These are phyloP conservation scores for Curvularia eragrostidis DNA, from an alignment of 2,329 filamentous ascomycete genomes.

Conservation along the genomic window DNA sequence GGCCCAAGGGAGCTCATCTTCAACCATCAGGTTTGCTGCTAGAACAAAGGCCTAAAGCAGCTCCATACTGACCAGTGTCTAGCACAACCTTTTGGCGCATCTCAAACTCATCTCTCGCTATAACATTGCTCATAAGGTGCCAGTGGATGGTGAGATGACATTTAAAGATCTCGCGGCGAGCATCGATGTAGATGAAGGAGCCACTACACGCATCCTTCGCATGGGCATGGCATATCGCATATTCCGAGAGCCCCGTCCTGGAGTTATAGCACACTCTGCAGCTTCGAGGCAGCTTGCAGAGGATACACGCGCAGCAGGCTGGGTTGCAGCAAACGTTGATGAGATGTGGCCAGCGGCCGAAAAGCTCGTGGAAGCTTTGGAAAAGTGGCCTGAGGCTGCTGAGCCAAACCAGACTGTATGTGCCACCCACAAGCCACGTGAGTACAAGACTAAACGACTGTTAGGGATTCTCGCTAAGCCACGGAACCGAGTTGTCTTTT, in stretches of 20 bases:
- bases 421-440: not conserved
- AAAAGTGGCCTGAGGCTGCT: constrained; percentile 10
- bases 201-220: constrained; percentile 8
- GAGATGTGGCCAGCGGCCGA: constrained; percentile 11
- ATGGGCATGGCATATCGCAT: constrained; percentile 20
- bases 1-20: constrained; percentile 11
- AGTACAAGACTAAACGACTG: not conserved
- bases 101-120: constrained; percentile 5
- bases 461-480: constrained; percentile 11
- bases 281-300: constrained; percentile 6
- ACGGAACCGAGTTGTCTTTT: constrained; percentile 19
- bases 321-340: constrained; percentile 2
- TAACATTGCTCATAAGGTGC: constrained; percentile 5
- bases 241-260: constrained; percentile 19
- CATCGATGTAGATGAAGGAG: constrained; percentile 4
- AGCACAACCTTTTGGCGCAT: constrained; percentile 1
- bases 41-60: no score
- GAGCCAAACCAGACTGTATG: constrained; percentile 16
- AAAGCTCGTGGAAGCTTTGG: constrained; percentile 11
- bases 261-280: constrained; percentile 20
- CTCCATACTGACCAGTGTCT: not conserved
- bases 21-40: constrained; percentile 10
- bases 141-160: not conserved
- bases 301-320: constrained; percentile 2
- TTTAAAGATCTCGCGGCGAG: constrained; percentile 9